Conservation (phyloP, 805 yeast species). For the Kodamaea jinghongensis region DNA sequence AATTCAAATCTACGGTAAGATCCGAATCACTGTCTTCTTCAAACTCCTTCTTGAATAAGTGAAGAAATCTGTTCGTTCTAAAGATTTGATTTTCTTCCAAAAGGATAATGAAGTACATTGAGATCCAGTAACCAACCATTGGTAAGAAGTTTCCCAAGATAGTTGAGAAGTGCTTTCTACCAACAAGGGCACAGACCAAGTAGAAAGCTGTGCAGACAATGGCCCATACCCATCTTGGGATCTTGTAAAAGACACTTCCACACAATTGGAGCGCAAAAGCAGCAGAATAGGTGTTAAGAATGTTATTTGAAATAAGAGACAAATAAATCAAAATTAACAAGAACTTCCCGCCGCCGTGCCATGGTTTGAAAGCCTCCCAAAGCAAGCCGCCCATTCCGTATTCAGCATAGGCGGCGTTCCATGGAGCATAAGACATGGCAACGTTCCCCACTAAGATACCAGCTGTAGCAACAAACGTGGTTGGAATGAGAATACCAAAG, state of each 20-base stretch:
- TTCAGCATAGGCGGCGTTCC: conserved; percentile 27
- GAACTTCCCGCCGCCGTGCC: conserved; percentile 38
- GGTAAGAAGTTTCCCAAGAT: conserved; percentile 39
- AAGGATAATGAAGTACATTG: conserved; percentile 34
- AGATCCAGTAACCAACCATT: conserved; percentile 42
- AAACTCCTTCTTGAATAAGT: conserved; percentile 33
- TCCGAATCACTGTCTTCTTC: conserved; percentile 13
- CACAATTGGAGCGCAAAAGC: conserved; percentile 35
- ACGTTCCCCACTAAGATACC: conserved; percentile 31
- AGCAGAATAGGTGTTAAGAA: conserved; percentile 36
- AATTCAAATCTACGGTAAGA: neutral
- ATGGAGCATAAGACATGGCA: conserved; percentile 31
- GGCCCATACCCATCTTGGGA: conserved; percentile 42
- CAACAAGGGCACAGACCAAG: conserved; percentile 32
- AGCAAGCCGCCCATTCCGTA: conserved; percentile 35
- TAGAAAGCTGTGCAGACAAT: conserved; percentile 29
- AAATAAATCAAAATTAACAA: conserved; percentile 29
- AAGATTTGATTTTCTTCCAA: conserved; percentile 36
- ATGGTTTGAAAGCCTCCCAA: conserved; percentile 29
- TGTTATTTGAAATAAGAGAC: conserved; percentile 34
- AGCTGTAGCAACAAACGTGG: conserved; percentile 33
- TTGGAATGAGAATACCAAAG: conserved; percentile 53
- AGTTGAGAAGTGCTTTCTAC: conserved; percentile 30
- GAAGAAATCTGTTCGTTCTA: conserved; percentile 34
- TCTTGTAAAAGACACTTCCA: conserved; percentile 22